These are phyloP conservation scores for Aspergillus bombycis DNA, from an alignment of 2,329 filamentous ascomycete species.

Conservation along the genomic window DNA sequence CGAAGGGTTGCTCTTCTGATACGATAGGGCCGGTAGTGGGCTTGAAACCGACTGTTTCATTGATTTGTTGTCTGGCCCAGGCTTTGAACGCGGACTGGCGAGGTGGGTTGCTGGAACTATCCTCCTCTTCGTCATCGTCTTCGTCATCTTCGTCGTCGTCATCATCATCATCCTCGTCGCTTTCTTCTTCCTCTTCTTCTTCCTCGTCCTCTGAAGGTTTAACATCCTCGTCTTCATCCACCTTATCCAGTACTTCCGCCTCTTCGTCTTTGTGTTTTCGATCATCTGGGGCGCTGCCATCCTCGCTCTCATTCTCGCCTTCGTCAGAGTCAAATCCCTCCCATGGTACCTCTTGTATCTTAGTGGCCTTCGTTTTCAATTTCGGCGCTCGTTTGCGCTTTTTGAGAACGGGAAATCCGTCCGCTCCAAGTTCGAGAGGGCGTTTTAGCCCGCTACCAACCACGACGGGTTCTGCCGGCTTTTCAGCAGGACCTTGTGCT, in stretches of 20 bases:
- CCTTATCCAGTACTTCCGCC: conserved; percentile 19
- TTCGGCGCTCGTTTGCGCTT: conserved; percentile 74
- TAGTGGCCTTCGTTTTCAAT: conserved; percentile 38
- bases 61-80: conserved; percentile 87
- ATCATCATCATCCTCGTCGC: conserved; percentile 39
- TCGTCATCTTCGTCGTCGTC: conserved; percentile 35
- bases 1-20: conserved; percentile 37
- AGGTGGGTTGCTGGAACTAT: conserved; percentile 29
- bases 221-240: conserved; percentile 33
- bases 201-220: conserved; percentile 20
- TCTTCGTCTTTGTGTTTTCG: conserved; percentile 26
- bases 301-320: conserved; percentile 25
- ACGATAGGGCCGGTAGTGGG: conserved; percentile 46
- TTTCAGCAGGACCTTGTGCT: conserved; percentile 55
- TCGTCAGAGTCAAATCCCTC: conserved; percentile 50
- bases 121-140: conserved; percentile 40
- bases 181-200: conserved; percentile 24
- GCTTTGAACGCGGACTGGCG: conserved; percentile 78
- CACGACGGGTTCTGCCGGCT: conserved; percentile 17
- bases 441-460: conserved; percentile 81
- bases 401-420: conserved; percentile 78
- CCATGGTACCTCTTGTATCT: conserved; percentile 46
- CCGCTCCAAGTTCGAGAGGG: conserved; percentile 77
- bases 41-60: conserved; percentile 74
- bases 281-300: conserved; percentile 42